A percentile compares a stretch with the other conserved stretches of the same genome.
Evolutionary conservation across 495 filamentous ascomycete species (phyloP).

Genomic region (Pseudomonodictys pantanalensis): DNA sequence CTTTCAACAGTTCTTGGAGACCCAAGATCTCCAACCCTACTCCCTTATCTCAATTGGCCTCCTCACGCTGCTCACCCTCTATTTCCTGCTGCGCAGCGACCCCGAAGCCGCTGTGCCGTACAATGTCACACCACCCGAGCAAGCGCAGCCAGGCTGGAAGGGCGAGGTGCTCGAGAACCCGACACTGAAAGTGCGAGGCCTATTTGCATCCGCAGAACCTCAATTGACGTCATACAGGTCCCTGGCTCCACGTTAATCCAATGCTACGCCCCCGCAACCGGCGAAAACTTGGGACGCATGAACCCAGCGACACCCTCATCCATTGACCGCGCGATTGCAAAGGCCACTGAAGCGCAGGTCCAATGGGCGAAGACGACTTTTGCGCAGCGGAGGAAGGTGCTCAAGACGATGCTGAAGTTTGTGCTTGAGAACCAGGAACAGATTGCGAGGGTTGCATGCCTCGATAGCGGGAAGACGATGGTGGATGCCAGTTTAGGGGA

Average conservation of each 20-base stretch:
- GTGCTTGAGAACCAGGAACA: conserved; percentile 86
- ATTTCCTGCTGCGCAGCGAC: conserved; percentile 18
- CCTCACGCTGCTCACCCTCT: conserved; percentile 2
- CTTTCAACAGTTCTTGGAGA: too few species aligned
- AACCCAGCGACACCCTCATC: conserved; percentile 73
- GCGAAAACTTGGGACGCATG: conserved; percentile 73
- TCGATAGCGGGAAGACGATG: conserved; percentile 97
- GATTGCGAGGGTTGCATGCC: conserved; percentile 80
- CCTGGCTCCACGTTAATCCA: conserved; percentile 62
- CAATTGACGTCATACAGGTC: conserved; percentile 37
- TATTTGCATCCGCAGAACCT: neutral
- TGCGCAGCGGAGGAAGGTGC: conserved; percentile 69
- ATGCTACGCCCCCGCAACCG: conserved; percentile 90
- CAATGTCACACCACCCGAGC: conserved; percentile 56
- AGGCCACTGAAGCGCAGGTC: conserved; percentile 69
- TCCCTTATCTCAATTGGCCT: conserved; percentile 6
- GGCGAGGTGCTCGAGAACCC: conserved; percentile 62
- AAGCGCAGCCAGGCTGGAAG: conserved; percentile 53
- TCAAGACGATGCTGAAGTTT: conserved; percentile 76
- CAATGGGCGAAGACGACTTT: conserved; percentile 82
- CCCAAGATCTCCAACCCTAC: conserved; percentile 6
- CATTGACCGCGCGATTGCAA: conserved; percentile 75
- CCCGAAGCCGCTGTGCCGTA: conserved; percentile 55
- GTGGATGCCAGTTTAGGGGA: conserved; percentile 91
- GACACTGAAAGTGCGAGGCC: conserved; percentile 44